phyloP scores from a whole-genome alignment of 2,329 filamentous ascomycete genomes.

The Trichoderma citrinoviride region DNA sequence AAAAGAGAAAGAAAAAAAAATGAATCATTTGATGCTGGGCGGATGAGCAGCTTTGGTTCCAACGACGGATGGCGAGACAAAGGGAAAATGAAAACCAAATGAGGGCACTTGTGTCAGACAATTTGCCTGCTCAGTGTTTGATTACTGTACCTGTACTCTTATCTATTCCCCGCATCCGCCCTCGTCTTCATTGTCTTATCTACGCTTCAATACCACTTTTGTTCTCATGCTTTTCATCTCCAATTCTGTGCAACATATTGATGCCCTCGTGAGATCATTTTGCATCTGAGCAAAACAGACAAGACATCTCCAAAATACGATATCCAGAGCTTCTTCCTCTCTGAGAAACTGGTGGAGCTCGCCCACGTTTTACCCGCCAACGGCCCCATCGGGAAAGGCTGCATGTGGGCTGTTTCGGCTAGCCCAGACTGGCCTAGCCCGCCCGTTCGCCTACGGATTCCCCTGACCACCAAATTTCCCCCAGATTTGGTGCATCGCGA shows the following conservation, averaged over 20 bases:
- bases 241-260: no score
- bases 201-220: not conserved
- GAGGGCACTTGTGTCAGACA: not conserved
- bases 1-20: not conserved
- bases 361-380: slow-evolving; percentile 9
- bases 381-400: slow-evolving; percentile 18
- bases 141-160: not conserved
- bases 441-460: not conserved
- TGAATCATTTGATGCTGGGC: not conserved
- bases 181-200: not conserved
- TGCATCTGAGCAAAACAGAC: no score
- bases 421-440: not conserved
- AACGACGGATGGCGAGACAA: not conserved
- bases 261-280: no score
- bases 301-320: not conserved
- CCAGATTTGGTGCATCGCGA: slow-evolving; percentile 16
- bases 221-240: no score
- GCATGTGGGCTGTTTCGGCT: not conserved
- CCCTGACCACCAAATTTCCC: slow-evolving; percentile 20
- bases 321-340: not conserved
- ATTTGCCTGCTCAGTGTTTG: not conserved
- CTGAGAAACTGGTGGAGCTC: slow-evolving; percentile 7
- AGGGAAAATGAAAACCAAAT: not conserved
- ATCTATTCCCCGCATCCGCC: not conserved
- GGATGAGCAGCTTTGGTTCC: not conserved